Evolutionary conservation across 306 rosid species (phyloP), one percentile per base, ranked within the genome.

Genomic region (Casuarina cunninghamiana): DNA sequence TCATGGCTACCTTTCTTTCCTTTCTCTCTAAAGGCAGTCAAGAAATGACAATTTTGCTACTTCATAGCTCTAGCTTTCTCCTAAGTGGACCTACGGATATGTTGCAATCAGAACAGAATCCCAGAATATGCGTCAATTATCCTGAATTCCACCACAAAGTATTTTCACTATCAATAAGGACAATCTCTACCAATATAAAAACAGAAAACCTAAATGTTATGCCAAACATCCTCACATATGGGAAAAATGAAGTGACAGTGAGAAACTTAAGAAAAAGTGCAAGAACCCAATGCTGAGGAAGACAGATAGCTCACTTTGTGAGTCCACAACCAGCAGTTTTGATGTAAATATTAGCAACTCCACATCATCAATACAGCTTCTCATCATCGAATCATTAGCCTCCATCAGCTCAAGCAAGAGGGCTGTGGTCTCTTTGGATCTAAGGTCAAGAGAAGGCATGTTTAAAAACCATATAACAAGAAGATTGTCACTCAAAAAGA

Each of bases 301-400:
- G 77, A 46, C 21, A 39, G 53, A 54, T 50, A 77, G 51, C 87
- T 54, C 75, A 92, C 97, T 81, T 83, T 75, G 84, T 3, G 88
- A 79, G 55, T 79, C 83, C 62, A 39, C 75, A 44, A 75, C 75
- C 71, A 94, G 88, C 81, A 79, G 86, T 77, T 77, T 79, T 41
- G 92, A 82, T 13, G 97, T 86, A 67, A 92, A 90, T 69, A 94
- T 76, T 53, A 90, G 75, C 87, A 92, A 67, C 81, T 94, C 92
- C 43, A 77, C 83, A 62, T 82, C 94, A 43, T 86, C 74, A 66
- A 89, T 69, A 70, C 43, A 46, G 84, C 88, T 53, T 73, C 83
- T 90, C 83, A 94, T 35, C 82, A 90, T 79, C 38, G 82, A 83
- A 12, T 84, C 79, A 73, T 87, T 54, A 15, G n/a, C 51, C 79